Evolutionary conservation across 345 rosid species (phyloP).

Genomic region (Eucalyptus albens): DNA sequence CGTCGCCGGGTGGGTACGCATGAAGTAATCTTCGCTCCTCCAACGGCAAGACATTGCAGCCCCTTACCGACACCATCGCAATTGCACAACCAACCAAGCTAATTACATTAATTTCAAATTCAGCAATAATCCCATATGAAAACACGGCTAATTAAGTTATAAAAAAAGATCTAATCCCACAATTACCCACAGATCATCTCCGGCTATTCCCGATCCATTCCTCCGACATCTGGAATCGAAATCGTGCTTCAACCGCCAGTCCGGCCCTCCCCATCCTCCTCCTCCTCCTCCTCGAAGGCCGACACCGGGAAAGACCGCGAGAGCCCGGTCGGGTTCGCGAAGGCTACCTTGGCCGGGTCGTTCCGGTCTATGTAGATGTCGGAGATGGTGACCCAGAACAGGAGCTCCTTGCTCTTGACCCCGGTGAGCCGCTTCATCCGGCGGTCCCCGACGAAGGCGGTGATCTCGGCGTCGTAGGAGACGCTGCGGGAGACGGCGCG

Average conservation of each 20-base stretch:
- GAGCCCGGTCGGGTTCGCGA: not conserved
- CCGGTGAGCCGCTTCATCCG: conserved; percentile 6
- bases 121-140: not conserved
- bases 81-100: not conserved
- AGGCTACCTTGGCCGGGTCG: conserved; percentile 2
- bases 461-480: conserved; percentile 9
- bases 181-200: not conserved
- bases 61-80: not conserved
- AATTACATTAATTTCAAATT: not conserved
- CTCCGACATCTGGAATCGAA: not conserved
- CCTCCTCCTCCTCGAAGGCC: conserved; percentile 12
- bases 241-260: not conserved
- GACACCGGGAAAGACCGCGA: conserved; percentile 5
- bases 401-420: conserved; percentile 10
- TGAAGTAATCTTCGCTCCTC: not conserved
- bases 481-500: conserved; percentile 3
- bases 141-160: not conserved
- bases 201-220: not conserved
- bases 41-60: not conserved
- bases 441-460: conserved; percentile 9
- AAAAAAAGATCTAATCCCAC: not conserved
- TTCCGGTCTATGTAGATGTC: conserved; percentile 1
- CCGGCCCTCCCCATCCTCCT: not conserved
- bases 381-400: conserved; percentile 8
- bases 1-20: not conserved